Conservation (phyloP, 306 rosid species). For the Prunus kanzakura region DNA sequence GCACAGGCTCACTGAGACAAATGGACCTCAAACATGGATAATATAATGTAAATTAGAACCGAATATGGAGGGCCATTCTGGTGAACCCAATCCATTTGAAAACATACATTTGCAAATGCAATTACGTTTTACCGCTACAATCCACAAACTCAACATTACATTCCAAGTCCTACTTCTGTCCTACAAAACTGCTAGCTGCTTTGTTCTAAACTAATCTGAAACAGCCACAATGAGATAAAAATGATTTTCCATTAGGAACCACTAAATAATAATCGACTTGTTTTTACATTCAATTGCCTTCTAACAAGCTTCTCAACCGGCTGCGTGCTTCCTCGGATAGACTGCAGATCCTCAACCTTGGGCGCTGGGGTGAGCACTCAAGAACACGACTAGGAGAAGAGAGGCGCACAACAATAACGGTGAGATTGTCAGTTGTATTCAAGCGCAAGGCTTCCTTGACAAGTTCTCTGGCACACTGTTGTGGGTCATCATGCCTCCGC, state of each 20-base stretch:
- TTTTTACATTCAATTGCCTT: constrained; percentile 55
- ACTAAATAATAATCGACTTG: constrained; percentile 11
- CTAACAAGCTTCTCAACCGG: constrained; percentile 55
- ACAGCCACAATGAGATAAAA: constrained; percentile 53
- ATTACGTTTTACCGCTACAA: not conserved
- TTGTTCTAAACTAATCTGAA: constrained; percentile 38
- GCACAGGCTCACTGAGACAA: not conserved
- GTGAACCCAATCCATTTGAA: not conserved
- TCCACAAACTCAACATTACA: not conserved
- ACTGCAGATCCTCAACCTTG: constrained; percentile 54
- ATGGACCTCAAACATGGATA: not conserved
- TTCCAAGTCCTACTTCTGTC: constrained; percentile 20
- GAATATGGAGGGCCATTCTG: not conserved
- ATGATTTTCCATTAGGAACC: constrained; percentile 20
- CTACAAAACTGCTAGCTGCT: constrained; percentile 70
- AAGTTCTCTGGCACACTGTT: constrained; percentile 70
- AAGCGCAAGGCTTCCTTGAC: constrained; percentile 75
- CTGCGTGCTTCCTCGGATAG: constrained; percentile 59
- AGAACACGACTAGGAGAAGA: constrained; percentile 40
- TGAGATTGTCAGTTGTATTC: constrained; percentile 72
- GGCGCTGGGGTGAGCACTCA: constrained; percentile 43
- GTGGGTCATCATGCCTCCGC: constrained; percentile 81
- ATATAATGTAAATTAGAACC: not conserved
- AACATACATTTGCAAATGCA: not conserved
- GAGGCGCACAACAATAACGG: constrained; percentile 72